Base-by-base conservation (phyloP, 2,329 filamentous ascomycete species). In the Albophoma yamanashiensis region DNA sequence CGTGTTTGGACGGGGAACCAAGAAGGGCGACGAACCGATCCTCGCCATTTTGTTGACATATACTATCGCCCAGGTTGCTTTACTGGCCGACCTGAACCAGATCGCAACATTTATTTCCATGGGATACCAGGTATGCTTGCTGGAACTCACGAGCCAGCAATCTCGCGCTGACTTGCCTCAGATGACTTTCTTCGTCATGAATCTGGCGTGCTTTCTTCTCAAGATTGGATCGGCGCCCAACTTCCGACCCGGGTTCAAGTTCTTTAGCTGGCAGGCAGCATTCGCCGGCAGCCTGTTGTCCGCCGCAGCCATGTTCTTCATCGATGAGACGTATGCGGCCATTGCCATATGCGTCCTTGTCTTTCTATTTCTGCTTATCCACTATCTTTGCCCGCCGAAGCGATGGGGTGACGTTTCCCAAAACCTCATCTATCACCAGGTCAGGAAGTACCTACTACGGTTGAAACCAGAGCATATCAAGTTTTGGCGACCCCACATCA, bases 111-210 rank as follows among this genome's bases (percentile, higher is more conserved):
- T 95, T 60, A 91, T 95, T 55, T 93, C 91, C 2, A 95, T 95
- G 89, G 89, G 89, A 20, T 95, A 94, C 69, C 84, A 94, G 68
- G 82, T 82, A 70, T 70, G 31, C 20, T 36, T 34, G 20, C 8
- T n/a, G 17, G 75, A 67, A 22, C 34, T 55, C 9, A 20, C 14
- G 31, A 27, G 17, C 7, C 43, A 7, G 9, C n/a, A 5, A 4
- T 36, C 17, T 1, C 14, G 8, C 58, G 20, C 55, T 60, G n/a
- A 64, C 8, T 20, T 34, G 22, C 9, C n/a, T n/a, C 15, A 84
- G 80, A 93, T 95, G 88, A 96, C 91, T 0, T 96, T 95, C 68
- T 83, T 95, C 57, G 89, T 93, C 47, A 94, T 90, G 73, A 95
- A 96, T 64, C 74, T 95, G 11, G 91, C 91, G 8, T 95, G 91